Evolutionary conservation across 306 rosid genomes (phyloP).

Genomic region (Malus sieversii): DNA sequence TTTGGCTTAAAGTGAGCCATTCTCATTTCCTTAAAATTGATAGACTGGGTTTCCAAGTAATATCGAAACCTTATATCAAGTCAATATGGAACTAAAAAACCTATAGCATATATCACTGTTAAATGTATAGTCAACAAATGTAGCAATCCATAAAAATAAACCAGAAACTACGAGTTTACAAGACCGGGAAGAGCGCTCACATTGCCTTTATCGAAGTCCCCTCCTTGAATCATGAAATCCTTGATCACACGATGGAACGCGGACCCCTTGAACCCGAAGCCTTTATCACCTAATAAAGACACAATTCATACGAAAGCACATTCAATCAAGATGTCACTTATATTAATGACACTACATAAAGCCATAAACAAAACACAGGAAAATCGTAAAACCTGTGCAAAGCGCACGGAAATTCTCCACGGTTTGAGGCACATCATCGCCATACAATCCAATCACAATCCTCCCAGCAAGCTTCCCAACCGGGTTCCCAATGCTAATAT

Average conservation of each 20-base stretch:
- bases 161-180: neutral
- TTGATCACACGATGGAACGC: constrained; percentile 81
- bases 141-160: neutral
- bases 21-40: neutral
- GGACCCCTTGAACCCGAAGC: constrained; percentile 83
- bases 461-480: constrained; percentile 87
- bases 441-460: constrained; percentile 86
- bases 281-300: constrained; percentile 68
- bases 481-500: constrained; percentile 83
- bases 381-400: constrained; percentile 56
- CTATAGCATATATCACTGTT: neutral
- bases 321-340: neutral
- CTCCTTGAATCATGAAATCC: constrained; percentile 99
- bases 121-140: neutral
- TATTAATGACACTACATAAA: neutral
- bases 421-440: constrained; percentile 93
- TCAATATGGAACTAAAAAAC: neutral
- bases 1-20: neutral
- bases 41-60: neutral
- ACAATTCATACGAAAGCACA: neutral
- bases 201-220: constrained; percentile 90
- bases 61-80: neutral
- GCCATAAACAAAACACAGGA: neutral
- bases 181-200: constrained; percentile 33
- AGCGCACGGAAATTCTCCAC: constrained; percentile 92